Base-by-base conservation (phyloP, 495 filamentous ascomycete genomes). In the Neurospora sp. region DNA sequence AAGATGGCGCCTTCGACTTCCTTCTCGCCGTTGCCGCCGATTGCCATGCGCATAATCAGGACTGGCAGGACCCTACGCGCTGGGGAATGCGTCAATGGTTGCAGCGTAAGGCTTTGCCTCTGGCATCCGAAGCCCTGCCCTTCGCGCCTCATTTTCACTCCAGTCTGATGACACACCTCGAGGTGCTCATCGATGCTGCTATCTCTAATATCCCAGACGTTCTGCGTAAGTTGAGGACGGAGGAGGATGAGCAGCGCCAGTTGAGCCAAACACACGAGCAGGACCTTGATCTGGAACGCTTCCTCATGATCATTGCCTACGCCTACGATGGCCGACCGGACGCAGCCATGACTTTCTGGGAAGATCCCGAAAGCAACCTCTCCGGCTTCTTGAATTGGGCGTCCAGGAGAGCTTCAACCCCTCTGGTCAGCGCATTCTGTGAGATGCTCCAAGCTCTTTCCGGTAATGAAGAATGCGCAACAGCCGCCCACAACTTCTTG, bases 311-410 rank as follows among this genome's bases (percentile, higher is more conserved):
- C 73, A 94, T 98, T 62, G 90, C 95, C 21, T 97, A 95, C 79
- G 89, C 92, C n/a, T 98, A 93, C 78, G 91, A 97, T 75, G 89
- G 90, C 42, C 89, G 93, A 21, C 88, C 89, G 40, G 93, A 97
- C 43, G 90, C 93, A 17, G 92, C 94, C 31, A 89, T 94, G 78
- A 89, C 88, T 54, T 97, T 98, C 74, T 98, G 95, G 95, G 86
- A 85, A 66, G 94, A 96, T 74, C 86, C 90, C 3, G 96, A 98
- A 75, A 91, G 92, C 76, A 97, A 97, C 76, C 83, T 98, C 54
- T 91, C 92, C 75, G 96, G 96, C 6, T 99, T 99, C 78, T 85
- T 99, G 74, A 91, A 94, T 72, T 99, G 96, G 96, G 93, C 95
- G 36, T 97, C 96, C 3, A 90, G 90, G 74, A 87, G 94, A 75